A percentile compares a stretch with the other conserved stretches of the same genome.
Conservation (phyloP, 192 early-diverging fungal species). For the Obelidium mucronatum region DNA sequence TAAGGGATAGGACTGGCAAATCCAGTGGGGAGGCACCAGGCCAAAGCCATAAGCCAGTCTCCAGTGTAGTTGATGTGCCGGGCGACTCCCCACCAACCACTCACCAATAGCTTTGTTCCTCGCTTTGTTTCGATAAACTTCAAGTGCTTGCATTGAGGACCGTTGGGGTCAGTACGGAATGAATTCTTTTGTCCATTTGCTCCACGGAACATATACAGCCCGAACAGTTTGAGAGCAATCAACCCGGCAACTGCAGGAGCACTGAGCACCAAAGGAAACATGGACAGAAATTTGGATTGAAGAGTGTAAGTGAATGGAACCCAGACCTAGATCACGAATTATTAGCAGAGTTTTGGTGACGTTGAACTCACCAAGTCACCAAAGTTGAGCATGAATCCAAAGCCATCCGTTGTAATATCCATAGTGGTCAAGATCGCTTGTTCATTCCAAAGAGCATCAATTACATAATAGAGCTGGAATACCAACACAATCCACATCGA, state of each 20-base stretch:
- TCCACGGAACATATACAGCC: constrained; percentile 86
- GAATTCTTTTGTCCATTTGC: constrained; percentile 92
- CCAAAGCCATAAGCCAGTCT: constrained; percentile 93
- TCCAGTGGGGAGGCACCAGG: constrained; percentile 90
- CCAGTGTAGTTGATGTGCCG: constrained; percentile 95
- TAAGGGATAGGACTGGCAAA: constrained; percentile 84
- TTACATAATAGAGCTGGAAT: constrained; percentile 84
- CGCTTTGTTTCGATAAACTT: constrained; percentile 85
- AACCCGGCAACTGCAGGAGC: constrained; percentile 42
- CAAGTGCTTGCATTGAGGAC: constrained; percentile 61
- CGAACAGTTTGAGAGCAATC: constrained; percentile 64
- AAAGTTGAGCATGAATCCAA: constrained; percentile 73
- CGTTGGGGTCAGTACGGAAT: constrained; percentile 71
- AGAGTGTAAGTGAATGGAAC: constrained; percentile 89
- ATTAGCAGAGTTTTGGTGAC: too few relatives aligned
- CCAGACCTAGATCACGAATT: too few relatives aligned
- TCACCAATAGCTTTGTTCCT: constrained; percentile 81
- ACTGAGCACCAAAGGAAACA: constrained; percentile 69
- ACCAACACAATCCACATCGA: constrained; percentile 78
- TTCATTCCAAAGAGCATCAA: constrained; percentile 86
- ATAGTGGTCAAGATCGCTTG: constrained; percentile 91
- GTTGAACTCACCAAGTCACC: constrained; percentile 41
- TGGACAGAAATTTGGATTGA: constrained; percentile 86
- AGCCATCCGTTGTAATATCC: constrained; percentile 98
- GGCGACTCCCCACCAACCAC: constrained; percentile 95